A percentile compares a stretch with the other conserved stretches of the same genome.
Conservation (phyloP, 495 filamentous ascomycete genomes). For the Penicillium arizonense region DNA sequence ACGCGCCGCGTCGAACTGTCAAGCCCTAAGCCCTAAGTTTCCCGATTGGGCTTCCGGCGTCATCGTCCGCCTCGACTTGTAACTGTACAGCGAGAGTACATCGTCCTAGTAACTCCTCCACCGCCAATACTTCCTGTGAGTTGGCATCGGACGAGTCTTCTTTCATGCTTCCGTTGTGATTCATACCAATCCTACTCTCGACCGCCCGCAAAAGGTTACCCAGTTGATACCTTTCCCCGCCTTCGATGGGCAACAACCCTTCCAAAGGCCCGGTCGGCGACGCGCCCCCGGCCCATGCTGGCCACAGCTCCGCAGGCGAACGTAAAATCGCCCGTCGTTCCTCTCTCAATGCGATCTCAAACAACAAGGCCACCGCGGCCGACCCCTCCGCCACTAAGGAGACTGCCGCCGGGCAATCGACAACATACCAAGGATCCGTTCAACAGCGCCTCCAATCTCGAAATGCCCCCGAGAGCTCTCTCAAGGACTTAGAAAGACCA, state of each 20-base stretch:
- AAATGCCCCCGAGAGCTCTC: conserved; percentile 28
- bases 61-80: conserved; percentile 19
- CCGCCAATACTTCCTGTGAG: conserved; percentile 11
- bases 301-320: conserved; percentile 26
- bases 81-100: conserved; percentile 8
- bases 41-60: conserved; percentile 20
- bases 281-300: conserved; percentile 26
- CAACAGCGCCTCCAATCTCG: conserved; percentile 43
- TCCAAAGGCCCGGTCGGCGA: conserved; percentile 45
- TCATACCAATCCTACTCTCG: conserved; percentile 8
- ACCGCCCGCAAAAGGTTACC: conserved; percentile 5
- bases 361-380: conserved; percentile 37
- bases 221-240: conserved; percentile 21
- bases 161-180: conserved; percentile 26
- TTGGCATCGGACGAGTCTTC: conserved; percentile 8
- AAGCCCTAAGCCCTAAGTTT: conserved; percentile 27
- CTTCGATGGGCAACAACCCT: conserved; percentile 51
- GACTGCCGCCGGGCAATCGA: conserved; percentile 41
- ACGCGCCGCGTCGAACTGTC: not conserved
- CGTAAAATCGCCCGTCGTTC: conserved; percentile 40
- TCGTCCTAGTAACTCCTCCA: conserved; percentile 4
- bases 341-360: conserved; percentile 39
- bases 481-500: conserved; percentile 19
- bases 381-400: conserved; percentile 44
- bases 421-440: conserved; percentile 31